phyloP scores from a whole-genome alignment of 2,329 filamentous ascomycete genomes.

The Colletotrichum sp. region DNA sequence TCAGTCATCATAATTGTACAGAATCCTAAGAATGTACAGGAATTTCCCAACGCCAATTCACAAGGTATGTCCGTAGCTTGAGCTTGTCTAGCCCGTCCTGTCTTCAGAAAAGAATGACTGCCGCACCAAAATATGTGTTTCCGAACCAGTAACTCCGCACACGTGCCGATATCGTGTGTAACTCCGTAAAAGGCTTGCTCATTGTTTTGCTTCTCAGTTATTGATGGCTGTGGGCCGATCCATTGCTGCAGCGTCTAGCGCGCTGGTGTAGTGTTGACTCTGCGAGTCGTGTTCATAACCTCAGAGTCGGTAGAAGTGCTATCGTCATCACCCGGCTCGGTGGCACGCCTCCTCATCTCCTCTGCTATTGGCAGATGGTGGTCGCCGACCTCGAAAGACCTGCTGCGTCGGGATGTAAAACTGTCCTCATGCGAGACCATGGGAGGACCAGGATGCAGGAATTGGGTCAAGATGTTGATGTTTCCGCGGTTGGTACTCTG shows the following conservation, averaged over 20 bases:
- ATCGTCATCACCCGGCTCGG: conserved; percentile 15
- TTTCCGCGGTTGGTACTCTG: conserved; percentile 31
- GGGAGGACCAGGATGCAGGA: conserved; percentile 53
- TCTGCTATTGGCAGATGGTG: background rate
- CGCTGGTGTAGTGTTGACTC: conserved; percentile 16
- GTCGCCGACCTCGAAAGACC: conserved; percentile 7
- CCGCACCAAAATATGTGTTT: background rate
- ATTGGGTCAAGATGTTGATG: conserved; percentile 46
- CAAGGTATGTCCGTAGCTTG: background rate
- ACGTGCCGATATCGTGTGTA: background rate
- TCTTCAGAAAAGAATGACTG: background rate
- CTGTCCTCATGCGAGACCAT: conserved; percentile 32
- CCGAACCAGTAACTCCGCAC: background rate
- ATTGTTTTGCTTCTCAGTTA: background rate
- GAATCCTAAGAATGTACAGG: conserved; percentile 7
- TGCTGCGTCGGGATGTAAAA: background rate
- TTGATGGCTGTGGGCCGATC: background rate
- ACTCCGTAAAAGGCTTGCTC: background rate
- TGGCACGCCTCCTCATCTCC: conserved; percentile 15
- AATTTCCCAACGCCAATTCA: background rate
- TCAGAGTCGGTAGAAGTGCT: conserved; percentile 4
- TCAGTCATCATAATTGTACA: conserved; percentile 12
- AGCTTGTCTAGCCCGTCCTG: background rate
- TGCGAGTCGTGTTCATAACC: background rate
- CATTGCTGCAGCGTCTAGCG: conserved; percentile 8